These are phyloP conservation scores for Umbilicus rupestris DNA, from an alignment of 164 flowering plant genomes.

Conservation along the genomic window DNA sequence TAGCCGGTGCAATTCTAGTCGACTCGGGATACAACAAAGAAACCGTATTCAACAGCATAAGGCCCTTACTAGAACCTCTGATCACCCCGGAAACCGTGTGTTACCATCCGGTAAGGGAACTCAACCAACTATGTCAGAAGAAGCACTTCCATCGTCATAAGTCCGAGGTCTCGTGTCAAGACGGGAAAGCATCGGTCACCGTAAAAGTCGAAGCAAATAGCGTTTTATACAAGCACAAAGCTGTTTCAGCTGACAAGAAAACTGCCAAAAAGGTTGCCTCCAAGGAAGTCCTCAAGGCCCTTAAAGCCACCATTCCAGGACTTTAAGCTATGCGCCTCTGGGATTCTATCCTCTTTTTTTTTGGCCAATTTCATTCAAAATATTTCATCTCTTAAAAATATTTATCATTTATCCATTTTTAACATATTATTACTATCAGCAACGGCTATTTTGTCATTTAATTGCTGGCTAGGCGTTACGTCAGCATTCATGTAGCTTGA, in stretches of 20 bases:
- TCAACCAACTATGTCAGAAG: constrained; percentile 35
- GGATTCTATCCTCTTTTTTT: too few relatives aligned
- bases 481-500: too few relatives aligned
- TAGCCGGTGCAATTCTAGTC: constrained; percentile 79
- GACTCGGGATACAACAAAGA: constrained; percentile 61
- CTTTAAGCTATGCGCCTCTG: too few relatives aligned
- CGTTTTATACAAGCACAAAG: constrained; percentile 17
- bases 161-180: neutral
- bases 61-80: constrained; percentile 58
- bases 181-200: constrained; percentile 24
- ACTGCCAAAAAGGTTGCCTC: constrained; percentile 39
- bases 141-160: constrained; percentile 15
- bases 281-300: constrained; percentile 32
- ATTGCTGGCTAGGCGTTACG: too few relatives aligned
- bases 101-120: constrained; percentile 52
- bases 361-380: too few relatives aligned
- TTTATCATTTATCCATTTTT: too few relatives aligned
- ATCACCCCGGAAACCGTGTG: constrained; percentile 53
- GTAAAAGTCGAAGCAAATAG: constrained; percentile 46
- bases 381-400: too few relatives aligned
- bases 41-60: constrained; percentile 47
- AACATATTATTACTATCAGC: too few relatives aligned
- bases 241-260: constrained; percentile 25
- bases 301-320: constrained; percentile 17
- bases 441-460: too few relatives aligned